phyloP scores from a whole-genome alignment of 495 filamentous ascomycete genomes.

The Sphaerosporella brunnea region DNA sequence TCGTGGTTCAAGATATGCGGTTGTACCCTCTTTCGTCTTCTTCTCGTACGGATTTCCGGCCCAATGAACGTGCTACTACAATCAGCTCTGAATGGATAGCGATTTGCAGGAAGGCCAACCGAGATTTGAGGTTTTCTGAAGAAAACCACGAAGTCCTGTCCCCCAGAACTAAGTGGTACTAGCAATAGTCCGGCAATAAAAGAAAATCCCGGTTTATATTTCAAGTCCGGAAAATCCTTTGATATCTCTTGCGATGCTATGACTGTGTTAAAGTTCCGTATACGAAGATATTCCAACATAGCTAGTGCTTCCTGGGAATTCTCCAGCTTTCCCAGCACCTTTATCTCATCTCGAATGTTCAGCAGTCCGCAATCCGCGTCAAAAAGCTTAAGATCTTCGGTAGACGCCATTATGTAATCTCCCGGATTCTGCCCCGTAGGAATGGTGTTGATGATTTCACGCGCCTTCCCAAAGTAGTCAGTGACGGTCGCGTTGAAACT shows the following conservation, averaged over 20 bases:
- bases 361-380: conserved; percentile 77
- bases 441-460: conserved; percentile 62
- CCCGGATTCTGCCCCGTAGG: conserved; percentile 71
- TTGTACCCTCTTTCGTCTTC: conserved; percentile 45
- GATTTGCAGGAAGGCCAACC: neutral
- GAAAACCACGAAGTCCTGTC: conserved; percentile 79
- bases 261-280: conserved; percentile 61
- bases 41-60: conserved; percentile 89
- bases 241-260: conserved; percentile 58
- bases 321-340: conserved; percentile 58
- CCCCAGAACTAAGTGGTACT: conserved; percentile 61
- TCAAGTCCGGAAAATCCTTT: conserved; percentile 67
- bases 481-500: too few species aligned
- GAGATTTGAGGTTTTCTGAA: conserved; percentile 58
- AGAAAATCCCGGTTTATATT: conserved; percentile 62
- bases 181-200: conserved; percentile 67
- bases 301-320: conserved; percentile 72
- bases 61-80: conserved; percentile 36
- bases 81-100: neutral
- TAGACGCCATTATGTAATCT: conserved; percentile 82
- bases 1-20: conserved; percentile 53
- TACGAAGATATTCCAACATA: conserved; percentile 67
- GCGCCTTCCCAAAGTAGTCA: too few species aligned
- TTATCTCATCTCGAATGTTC: conserved; percentile 73
- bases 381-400: conserved; percentile 73